Conservation (phyloP, 768 basidiomycete genomes). For the Hygrocybe punicea region DNA sequence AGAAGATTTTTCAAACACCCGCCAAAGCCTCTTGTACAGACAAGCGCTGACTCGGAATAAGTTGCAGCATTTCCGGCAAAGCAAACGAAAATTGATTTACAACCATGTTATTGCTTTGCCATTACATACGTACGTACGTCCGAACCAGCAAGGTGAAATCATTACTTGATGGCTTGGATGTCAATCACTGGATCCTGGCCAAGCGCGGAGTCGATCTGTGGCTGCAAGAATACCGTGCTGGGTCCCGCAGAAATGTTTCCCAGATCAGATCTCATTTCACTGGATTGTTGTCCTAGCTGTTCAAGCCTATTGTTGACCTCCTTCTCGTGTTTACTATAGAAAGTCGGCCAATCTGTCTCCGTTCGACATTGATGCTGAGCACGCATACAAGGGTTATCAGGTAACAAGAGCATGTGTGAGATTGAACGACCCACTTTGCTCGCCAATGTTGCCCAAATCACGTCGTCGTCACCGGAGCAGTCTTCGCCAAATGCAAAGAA, state of each 20-base stretch:
- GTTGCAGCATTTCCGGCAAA: background rate
- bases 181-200: constrained; percentile 2
- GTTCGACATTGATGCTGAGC: constrained; percentile 11
- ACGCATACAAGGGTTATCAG: background rate
- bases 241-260: background rate
- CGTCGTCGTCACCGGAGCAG: constrained; percentile 41
- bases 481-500: constrained; percentile 55
- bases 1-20: constrained; percentile 81
- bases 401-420: background rate
- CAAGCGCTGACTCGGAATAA: background rate
- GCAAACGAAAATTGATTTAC: background rate
- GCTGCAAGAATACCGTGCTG: constrained; percentile 12
- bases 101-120: background rate
- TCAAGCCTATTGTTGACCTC: constrained; percentile 1
- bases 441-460: constrained; percentile 50
- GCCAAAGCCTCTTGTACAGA: constrained; percentile 39
- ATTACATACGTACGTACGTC: background rate
- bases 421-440: constrained; percentile 38
- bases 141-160: background rate
- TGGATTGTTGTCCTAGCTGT: background rate
- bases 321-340: constrained; percentile 1
- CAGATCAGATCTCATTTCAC: background rate
- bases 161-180: background rate
- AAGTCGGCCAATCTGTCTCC: constrained; percentile 7
- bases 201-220: constrained; percentile 1